Evolutionary conservation across 2,329 filamentous ascomycete genomes (phyloP).

Genomic region (Cytospora leucostoma): DNA sequence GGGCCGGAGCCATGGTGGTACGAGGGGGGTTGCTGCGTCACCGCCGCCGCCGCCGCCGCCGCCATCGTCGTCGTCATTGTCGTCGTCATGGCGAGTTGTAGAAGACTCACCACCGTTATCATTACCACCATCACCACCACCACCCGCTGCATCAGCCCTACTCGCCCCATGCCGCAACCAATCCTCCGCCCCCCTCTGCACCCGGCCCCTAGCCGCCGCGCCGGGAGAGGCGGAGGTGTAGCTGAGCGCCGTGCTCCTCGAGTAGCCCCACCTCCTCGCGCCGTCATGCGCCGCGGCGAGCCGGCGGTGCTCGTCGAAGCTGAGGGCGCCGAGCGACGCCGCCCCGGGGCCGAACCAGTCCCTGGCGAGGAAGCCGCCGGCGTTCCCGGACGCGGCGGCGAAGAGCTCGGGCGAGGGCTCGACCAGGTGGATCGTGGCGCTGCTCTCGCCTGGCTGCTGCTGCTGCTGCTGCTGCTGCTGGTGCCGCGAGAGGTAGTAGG

Average conservation of each 20-base stretch:
- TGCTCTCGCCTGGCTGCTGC: conserved; percentile 41
- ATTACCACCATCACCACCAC: too few relatives aligned
- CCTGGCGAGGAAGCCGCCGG: conserved; percentile 71
- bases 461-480: conserved; percentile 41
- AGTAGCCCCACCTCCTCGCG: conserved; percentile 51
- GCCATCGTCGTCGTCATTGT: background rate
- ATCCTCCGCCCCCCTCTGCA: conserved; percentile 54
- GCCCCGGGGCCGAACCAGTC: conserved; percentile 69
- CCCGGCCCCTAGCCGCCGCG: conserved; percentile 34
- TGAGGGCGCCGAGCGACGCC: conserved; percentile 63
- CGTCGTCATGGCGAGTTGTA: background rate
- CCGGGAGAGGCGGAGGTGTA: conserved; percentile 37
- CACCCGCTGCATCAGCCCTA: conserved; percentile 54
- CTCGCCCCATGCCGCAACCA: conserved; percentile 68
- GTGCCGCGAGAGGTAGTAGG: conserved; percentile 67
- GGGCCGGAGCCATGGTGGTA: conserved; percentile 60
- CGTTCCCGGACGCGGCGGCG: conserved; percentile 71
- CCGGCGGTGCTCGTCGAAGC: conserved; percentile 67
- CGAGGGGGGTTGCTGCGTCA: background rate
- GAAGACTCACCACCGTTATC: too few relatives aligned
- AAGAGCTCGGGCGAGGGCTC: conserved; percentile 60
- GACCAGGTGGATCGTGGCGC: conserved; percentile 50
- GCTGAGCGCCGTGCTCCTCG: conserved; percentile 59
- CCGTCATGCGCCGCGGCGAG: conserved; percentile 64
- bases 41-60: conserved; percentile 30